Base-by-base conservation (phyloP, 2,329 filamentous ascomycete genomes). In the Myriosclerotinia scirpicola region DNA sequence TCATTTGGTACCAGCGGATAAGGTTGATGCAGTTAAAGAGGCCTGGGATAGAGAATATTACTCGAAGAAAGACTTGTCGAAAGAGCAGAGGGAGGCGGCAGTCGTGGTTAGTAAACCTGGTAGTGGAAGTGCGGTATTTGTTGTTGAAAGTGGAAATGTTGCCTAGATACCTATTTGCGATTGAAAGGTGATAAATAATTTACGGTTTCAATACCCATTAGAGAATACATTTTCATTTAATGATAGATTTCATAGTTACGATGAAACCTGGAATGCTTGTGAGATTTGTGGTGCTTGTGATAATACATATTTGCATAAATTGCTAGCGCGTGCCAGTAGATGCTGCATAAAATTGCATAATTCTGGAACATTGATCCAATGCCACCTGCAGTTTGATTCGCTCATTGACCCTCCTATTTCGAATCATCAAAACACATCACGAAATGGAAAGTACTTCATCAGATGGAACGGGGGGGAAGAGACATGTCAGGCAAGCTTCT, bases 91-190 rank as follows among this genome's bases (percentile, higher is more conserved):
- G 74, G 84, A 86, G 66, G 87, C 88, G 61, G 93, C 93, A 0
- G 90, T 98, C 68, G 91, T 98, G 38, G 92, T 96, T 58, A 96
- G 91, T 75, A 89, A 91, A 78, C 95, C 95, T 0, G 91, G 91
- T 5, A 88, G 89, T 71, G 92, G 92, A 42, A 88, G 86, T 71
- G 84, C 83, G 2, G 76, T 87, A 17, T 85, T 82, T 67, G 69
- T 80, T 55, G 78, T 82, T 53, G 69, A 69, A 48, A 70, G 67
- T 5, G 63, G 67, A 42, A 61, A 66, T 26, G 66, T 69, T 38
- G 20, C 64, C 20, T 69, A 69, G 62, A 55, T 48, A 34, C 12
- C 14, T 38, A n/a, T 8, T 20, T 26, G n/a, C 15, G n/a, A 50
- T 50, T 60, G 38, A 42, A 26, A 60, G 56, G 50, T 17, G 34